phyloP scores from a whole-genome alignment of 108 stramenopile genomes.

The Schizochytrium sp. region DNA sequence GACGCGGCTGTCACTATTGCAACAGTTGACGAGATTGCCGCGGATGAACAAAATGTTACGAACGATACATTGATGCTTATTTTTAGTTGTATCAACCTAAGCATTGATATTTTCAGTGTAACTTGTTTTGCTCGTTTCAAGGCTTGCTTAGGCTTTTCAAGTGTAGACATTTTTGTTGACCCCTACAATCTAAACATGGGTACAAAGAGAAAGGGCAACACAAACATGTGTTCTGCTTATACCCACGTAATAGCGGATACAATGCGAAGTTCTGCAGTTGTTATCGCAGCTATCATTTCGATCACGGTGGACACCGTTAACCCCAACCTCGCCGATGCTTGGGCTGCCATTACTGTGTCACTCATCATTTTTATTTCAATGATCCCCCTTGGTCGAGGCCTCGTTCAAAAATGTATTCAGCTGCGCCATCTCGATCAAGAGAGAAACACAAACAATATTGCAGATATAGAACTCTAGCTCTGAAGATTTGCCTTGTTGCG shows the following conservation, averaged over 20 bases:
- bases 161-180: not conserved
- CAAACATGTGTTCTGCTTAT: conserved; percentile 62
- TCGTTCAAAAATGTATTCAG: not conserved
- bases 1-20: not conserved
- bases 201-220: not conserved
- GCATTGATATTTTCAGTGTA: conserved; percentile 24
- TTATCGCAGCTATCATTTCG: conserved; percentile 21
- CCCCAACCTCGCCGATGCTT: conserved; percentile 47
- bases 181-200: not conserved
- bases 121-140: conserved; percentile 42
- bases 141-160: conserved; percentile 28
- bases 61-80: conserved; percentile 31
- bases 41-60: not conserved
- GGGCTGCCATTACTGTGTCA: conserved; percentile 46
- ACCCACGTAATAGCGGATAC: conserved; percentile 63
- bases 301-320: not conserved
- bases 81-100: not conserved
- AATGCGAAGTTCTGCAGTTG: conserved; percentile 24
- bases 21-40: not conserved
- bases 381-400: not conserved
- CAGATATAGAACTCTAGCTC: too few species aligned
- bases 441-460: too few species aligned
- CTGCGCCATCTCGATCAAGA: not conserved
- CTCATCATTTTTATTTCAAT: conserved; percentile 38
- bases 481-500: too few species aligned